A percentile compares a stretch with the other conserved stretches of the same genome.
Conservation (phyloP, 306 rosid genomes). For the Begonia loranthoides region DNA sequence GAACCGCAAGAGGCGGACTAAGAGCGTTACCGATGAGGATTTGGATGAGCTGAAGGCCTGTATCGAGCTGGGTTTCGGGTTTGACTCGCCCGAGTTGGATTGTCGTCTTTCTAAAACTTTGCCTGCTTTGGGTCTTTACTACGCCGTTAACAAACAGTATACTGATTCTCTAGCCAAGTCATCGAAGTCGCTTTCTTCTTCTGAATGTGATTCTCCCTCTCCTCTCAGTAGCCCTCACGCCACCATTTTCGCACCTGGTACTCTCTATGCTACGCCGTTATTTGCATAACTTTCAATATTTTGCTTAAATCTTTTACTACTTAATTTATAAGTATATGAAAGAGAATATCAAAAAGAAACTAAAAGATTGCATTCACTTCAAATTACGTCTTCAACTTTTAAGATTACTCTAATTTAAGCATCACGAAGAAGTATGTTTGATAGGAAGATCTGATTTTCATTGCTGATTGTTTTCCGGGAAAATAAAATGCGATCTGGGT, state of each 20-base stretch:
- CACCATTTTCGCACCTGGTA: conserved; percentile 41
- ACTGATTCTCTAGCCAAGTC: conserved; percentile 8
- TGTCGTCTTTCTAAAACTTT: conserved; percentile 34
- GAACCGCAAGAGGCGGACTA: conserved; percentile 9
- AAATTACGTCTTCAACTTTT: no score
- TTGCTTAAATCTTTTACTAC: background rate
- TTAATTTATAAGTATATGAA: background rate
- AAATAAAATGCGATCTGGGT: background rate
- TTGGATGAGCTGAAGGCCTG: conserved; percentile 67
- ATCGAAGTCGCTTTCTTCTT: conserved; percentile 8
- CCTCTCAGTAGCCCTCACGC: conserved; percentile 13
- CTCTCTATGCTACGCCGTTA: background rate
- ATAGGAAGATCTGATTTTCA: no score
- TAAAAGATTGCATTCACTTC: no score
- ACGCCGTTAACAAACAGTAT: conserved; percentile 40
- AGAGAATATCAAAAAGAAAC: background rate
- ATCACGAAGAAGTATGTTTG: no score
- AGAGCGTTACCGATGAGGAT: conserved; percentile 57
- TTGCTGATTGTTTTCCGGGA: conserved; percentile 6
- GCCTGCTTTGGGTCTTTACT: conserved; percentile 51
- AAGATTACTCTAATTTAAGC: no score
- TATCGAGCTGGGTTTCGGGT: conserved; percentile 62
- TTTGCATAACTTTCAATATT: background rate
- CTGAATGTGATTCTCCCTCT: conserved; percentile 21
- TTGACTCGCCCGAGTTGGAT: conserved; percentile 45